A percentile compares a stretch with the other conserved stretches of the same genome.
Evolutionary conservation across 2,329 filamentous ascomycete genomes (phyloP).

Genomic region (Zarea fungicola): DNA sequence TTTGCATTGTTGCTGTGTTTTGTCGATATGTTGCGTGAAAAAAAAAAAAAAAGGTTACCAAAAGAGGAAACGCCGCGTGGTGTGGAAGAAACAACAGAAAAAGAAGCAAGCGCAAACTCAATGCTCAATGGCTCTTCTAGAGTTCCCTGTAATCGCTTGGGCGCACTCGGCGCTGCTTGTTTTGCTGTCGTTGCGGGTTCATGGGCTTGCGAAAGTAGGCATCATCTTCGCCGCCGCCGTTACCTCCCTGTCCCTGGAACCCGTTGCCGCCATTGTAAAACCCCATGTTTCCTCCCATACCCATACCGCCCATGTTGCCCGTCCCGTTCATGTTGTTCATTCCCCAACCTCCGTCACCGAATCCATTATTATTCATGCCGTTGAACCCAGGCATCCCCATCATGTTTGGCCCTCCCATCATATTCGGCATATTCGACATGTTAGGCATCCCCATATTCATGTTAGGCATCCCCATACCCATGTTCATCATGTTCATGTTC

Average conservation of each 20-base stretch:
- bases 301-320: slow-evolving; percentile 18
- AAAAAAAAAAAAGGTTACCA: slow-evolving; percentile 8
- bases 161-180: slow-evolving; percentile 70
- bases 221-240: slow-evolving; percentile 66
- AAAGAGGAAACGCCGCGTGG: slow-evolving; percentile 1
- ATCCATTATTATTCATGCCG: slow-evolving; percentile 17
- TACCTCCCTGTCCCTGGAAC: slow-evolving; percentile 15
- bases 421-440: slow-evolving; percentile 30
- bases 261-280: slow-evolving; percentile 23
- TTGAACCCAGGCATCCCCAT: slow-evolving; percentile 22
- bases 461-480: slow-evolving; percentile 24
- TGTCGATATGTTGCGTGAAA: not conserved
- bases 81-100: not conserved
- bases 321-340: slow-evolving; percentile 18
- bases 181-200: slow-evolving; percentile 86
- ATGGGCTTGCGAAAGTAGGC: slow-evolving; percentile 95
- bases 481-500: slow-evolving; percentile 31
- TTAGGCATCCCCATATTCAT: slow-evolving; percentile 36
- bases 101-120: not conserved
- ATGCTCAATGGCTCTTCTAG: slow-evolving; percentile 18
- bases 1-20: too few species aligned
- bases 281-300: slow-evolving; percentile 23
- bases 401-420: slow-evolving; percentile 13
- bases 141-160: slow-evolving; percentile 90
- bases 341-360: slow-evolving; percentile 1